phyloP scores from a whole-genome alignment of 805 yeast species.

The Ogataea sp. region DNA sequence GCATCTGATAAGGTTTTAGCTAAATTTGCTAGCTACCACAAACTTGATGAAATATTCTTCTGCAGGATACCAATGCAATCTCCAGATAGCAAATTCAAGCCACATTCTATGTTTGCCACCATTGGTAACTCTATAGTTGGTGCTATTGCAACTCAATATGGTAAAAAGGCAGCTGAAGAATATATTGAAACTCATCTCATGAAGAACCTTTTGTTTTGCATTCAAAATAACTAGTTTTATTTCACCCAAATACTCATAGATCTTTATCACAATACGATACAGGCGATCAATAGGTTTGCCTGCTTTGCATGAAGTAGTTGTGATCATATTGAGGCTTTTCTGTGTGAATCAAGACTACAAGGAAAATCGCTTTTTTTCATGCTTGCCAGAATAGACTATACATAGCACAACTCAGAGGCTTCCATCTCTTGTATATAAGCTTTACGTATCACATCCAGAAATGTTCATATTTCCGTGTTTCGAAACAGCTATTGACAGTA shows the following conservation, averaged over 20 bases:
- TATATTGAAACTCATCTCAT: conserved; percentile 41
- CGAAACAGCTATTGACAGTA: too few species aligned
- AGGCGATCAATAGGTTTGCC: too few species aligned
- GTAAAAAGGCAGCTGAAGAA: conserved; percentile 47
- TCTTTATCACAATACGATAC: too few species aligned
- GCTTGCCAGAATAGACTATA: background rate
- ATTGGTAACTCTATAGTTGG: conserved; percentile 49
- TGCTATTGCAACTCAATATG: conserved; percentile 56
- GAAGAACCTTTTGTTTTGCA: background rate
- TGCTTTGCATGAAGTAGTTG: too few species aligned
- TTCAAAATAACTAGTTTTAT: conserved; percentile 28
- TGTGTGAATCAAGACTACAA: too few species aligned
- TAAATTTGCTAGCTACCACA: conserved; percentile 38
- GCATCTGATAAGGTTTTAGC: conserved; percentile 44
- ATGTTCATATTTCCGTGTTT: too few species aligned
- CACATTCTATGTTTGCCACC: conserved; percentile 21
- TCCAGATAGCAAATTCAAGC: conserved; percentile 26
- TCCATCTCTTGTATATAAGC: background rate
- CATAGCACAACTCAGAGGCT: background rate
- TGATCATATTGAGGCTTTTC: too few species aligned
- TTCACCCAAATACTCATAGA: too few species aligned
- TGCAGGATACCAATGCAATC: conserved; percentile 43
- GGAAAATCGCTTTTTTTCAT: too few species aligned
- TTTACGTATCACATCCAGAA: background rate
- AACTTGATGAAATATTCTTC: conserved; percentile 48